Conservation (phyloP, 768 basidiomycete genomes). For the Termitomyces sp. region DNA sequence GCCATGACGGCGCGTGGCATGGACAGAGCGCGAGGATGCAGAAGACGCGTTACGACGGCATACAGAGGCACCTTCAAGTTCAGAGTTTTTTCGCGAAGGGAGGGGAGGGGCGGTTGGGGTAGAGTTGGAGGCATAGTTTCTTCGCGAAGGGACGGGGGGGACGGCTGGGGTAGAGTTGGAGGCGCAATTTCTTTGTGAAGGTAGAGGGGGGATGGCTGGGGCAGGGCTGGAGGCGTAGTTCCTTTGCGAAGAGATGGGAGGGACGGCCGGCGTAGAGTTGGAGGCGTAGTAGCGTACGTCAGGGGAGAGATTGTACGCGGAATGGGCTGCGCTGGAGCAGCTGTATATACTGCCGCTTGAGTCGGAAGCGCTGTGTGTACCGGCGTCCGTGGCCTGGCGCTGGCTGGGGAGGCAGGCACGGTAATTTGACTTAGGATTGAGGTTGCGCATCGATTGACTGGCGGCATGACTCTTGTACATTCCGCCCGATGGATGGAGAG, state of each 20-base stretch:
- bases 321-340: not conserved
- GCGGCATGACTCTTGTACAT: slow-evolving; percentile 5
- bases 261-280: no score
- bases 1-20: slow-evolving; percentile 1
- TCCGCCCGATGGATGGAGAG: not conserved
- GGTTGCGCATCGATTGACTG: slow-evolving; percentile 9
- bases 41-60: slow-evolving; percentile 14
- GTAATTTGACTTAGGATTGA: slow-evolving; percentile 6
- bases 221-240: no score
- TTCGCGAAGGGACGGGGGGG: not conserved
- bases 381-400: not conserved
- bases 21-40: slow-evolving; percentile 9
- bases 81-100: not conserved
- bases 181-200: not conserved
- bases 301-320: not conserved
- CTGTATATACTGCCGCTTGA: slow-evolving; percentile 1
- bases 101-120: not conserved
- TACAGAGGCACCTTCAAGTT: not conserved
- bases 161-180: not conserved
- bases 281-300: not conserved
- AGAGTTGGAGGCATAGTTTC: not conserved
- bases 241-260: no score
- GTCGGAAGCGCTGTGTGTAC: not conserved
- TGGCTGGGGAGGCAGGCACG: not conserved
- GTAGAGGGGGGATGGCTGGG: not conserved